Percentiles rank a stretch among this genome's conserved stretches.
phyloP scores from a whole-genome alignment of 768 basidiomycete species.

The Nidularia pulvinata region DNA sequence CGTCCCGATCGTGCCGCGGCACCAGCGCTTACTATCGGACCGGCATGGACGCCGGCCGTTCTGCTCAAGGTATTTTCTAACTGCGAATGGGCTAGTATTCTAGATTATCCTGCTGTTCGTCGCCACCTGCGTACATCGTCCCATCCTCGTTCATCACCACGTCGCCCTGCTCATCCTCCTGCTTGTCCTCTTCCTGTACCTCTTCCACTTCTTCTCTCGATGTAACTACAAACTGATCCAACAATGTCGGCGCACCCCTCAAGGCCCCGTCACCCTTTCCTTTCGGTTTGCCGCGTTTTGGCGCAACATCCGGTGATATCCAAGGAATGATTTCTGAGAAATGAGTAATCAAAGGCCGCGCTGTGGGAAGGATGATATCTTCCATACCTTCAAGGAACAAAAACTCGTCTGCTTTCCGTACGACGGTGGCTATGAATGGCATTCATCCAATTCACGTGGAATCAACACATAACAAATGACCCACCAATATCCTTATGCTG shows the following conservation, averaged over 20 bases:
- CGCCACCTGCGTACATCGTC: constrained; percentile 45
- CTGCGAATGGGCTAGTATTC: no score
- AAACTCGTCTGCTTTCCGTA: constrained; percentile 72
- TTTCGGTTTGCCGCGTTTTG: constrained; percentile 36
- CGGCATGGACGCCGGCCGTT: background rate
- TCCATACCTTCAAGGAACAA: constrained; percentile 72
- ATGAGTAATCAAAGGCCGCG: background rate
- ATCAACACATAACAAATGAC: constrained; percentile 11
- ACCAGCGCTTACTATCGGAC: background rate
- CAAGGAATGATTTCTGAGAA: constrained; percentile 58
- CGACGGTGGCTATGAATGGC: constrained; percentile 40
- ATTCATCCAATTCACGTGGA: no score
- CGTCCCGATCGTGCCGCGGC: background rate
- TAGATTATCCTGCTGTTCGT: constrained; percentile 13
- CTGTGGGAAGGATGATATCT: background rate
- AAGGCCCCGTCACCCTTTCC: constrained; percentile 4
- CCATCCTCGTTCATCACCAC: constrained; percentile 61
- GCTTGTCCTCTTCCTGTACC: constrained; percentile 9
- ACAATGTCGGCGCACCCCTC: constrained; percentile 32
- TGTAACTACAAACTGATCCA: constrained; percentile 49
- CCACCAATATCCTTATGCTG: constrained; percentile 81
- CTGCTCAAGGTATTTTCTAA: background rate
- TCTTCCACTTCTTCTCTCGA: constrained; percentile 11
- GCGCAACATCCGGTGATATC: constrained; percentile 38
- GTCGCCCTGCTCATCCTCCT: constrained; percentile 15